These are phyloP conservation scores for Trapa bicornis DNA, from an alignment of 345 rosid genomes.

Conservation along the genomic window DNA sequence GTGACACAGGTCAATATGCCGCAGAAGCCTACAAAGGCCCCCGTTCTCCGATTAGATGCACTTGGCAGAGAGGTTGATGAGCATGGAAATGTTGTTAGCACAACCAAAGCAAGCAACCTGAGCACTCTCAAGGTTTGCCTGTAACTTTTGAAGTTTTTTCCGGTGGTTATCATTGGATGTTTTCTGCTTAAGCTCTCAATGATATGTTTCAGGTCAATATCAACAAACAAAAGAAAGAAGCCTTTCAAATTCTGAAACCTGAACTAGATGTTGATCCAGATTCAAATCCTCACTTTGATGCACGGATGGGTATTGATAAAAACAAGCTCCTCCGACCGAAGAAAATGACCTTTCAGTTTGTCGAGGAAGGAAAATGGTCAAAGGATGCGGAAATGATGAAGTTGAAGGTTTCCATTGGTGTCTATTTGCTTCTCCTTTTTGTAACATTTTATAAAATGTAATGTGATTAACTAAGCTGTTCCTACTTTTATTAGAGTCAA, in stretches of 20 bases:
- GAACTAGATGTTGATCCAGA: constrained; percentile 74
- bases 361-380: constrained; percentile 94
- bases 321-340: constrained; percentile 83
- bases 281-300: constrained; percentile 70
- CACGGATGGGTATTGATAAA: constrained; percentile 71
- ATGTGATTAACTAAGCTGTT: constrained; percentile 12
- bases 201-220: constrained; percentile 68
- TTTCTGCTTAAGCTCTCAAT: constrained; percentile 6
- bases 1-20: constrained; percentile 41
- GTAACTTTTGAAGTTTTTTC: background rate
- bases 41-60: constrained; percentile 83
- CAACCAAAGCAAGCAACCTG: constrained; percentile 78
- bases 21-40: constrained; percentile 78
- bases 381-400: constrained; percentile 79
- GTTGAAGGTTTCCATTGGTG: constrained; percentile 40
- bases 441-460: background rate
- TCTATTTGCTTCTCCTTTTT: constrained; percentile 1
- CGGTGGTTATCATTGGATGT: constrained; percentile 3
- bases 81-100: constrained; percentile 58
- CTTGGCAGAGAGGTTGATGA: constrained; percentile 97
- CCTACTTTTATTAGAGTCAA: constrained; percentile 43
- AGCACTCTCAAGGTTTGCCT: constrained; percentile 83
- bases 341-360: constrained; percentile 86
- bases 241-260: constrained; percentile 94
- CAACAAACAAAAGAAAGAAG: constrained; percentile 90